Conservation (phyloP, 305 asterid genomes). For the Petunia hybrid region DNA sequence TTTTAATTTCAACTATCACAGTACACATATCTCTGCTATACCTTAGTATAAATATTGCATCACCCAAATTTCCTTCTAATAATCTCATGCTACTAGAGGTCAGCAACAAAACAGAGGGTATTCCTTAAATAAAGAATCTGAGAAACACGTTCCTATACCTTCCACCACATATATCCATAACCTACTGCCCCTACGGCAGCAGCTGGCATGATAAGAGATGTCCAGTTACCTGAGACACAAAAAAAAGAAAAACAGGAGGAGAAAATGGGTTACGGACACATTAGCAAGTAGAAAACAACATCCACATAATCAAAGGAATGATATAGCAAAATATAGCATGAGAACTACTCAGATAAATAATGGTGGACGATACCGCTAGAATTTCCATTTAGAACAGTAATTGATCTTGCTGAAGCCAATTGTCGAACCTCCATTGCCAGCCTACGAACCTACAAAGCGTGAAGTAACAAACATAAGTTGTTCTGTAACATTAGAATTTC, state of each 20-base stretch:
- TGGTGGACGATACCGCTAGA: slow-evolving; percentile 43
- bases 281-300: slow-evolving; percentile 1
- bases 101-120: background rate
- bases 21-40: slow-evolving; percentile 5
- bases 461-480: slow-evolving; percentile 14
- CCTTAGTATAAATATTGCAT: background rate
- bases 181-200: slow-evolving; percentile 88
- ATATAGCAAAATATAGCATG: background rate
- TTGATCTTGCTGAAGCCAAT: slow-evolving; percentile 63
- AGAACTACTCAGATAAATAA: background rate
- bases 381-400: slow-evolving; percentile 70
- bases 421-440: slow-evolving; percentile 80
- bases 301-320: slow-evolving; percentile 1
- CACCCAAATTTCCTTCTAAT: background rate
- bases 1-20: background rate
- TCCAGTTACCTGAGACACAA: slow-evolving; percentile 51
- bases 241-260: slow-evolving; percentile 1
- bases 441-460: slow-evolving; percentile 64
- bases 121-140: slow-evolving; percentile 30
- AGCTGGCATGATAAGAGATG: slow-evolving; percentile 65
- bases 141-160: slow-evolving; percentile 49
- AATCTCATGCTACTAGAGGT: background rate
- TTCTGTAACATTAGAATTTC: background rate
- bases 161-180: slow-evolving; percentile 98
- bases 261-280: slow-evolving; percentile 21